Conservation (phyloP, 164 flowering plant genomes). For the Brasenia schreberi region DNA sequence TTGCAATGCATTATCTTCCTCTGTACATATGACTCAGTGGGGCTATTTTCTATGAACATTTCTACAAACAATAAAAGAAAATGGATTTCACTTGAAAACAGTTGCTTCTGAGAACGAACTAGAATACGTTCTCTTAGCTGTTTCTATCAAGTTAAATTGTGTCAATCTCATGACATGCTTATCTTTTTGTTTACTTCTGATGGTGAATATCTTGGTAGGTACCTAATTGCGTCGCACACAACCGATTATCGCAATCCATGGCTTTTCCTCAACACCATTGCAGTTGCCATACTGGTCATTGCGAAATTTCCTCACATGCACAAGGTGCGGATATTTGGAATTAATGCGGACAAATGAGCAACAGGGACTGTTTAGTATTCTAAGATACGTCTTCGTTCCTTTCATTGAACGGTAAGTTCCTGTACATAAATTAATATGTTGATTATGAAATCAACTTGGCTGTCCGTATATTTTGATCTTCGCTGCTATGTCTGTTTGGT, state of each 20-base stretch:
- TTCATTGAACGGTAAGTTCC: not conserved
- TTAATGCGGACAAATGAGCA: slow-evolving; percentile 13
- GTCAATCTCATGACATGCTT: not conserved
- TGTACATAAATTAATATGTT: not conserved
- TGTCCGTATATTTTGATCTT: not conserved
- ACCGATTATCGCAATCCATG: slow-evolving; percentile 71
- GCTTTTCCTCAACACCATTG: slow-evolving; percentile 69
- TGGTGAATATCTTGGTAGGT: slow-evolving; percentile 23
- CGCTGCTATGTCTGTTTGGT: not conserved
- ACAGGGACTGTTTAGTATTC: not conserved
- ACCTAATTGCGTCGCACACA: slow-evolving; percentile 79
- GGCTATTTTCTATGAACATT: not conserved
- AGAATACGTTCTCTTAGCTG: not conserved
- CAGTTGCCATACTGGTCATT: slow-evolving; percentile 50
- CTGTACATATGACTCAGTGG: not conserved
- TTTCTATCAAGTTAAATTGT: not conserved
- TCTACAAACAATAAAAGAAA: no score
- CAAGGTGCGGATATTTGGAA: slow-evolving; percentile 46
- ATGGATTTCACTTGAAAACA: no score
- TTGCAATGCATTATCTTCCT: not conserved
- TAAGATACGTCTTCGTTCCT: not conserved
- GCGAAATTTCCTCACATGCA: slow-evolving; percentile 88
- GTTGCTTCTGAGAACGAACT: not conserved
- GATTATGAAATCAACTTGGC: not conserved
- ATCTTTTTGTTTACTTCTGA: not conserved